Evolutionary conservation across 2,329 filamentous ascomycete genomes (phyloP).

Genomic region (Trichoderma lentiforme): DNA sequence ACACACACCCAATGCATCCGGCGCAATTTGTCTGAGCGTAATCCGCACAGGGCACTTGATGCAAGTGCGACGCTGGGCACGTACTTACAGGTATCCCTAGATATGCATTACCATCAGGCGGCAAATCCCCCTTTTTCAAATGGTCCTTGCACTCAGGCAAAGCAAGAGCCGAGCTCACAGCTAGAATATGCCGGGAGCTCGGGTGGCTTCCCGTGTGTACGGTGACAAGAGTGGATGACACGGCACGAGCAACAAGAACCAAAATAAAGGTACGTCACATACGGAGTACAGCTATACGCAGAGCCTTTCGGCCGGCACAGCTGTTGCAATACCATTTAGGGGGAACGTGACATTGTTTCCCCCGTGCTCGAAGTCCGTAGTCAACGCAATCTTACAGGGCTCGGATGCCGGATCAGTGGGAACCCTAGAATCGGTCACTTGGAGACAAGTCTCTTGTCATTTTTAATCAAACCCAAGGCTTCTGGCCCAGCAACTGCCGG

Average conservation of each 20-base stretch:
- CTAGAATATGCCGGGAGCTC: background rate
- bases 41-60: background rate
- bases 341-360: background rate
- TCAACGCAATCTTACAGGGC: conserved; percentile 7
- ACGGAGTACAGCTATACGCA: background rate
- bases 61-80: background rate
- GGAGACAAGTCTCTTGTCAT: background rate
- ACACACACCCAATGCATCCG: background rate
- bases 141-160: background rate
- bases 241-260: background rate
- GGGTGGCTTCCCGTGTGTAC: background rate
- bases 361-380: background rate
- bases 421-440: background rate
- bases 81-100: background rate
- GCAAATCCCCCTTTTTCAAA: background rate
- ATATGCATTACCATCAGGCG: background rate
- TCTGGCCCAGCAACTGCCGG: background rate
- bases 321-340: background rate
- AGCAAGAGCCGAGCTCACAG: background rate
- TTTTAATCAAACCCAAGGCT: background rate
- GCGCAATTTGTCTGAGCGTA: background rate
- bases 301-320: background rate
- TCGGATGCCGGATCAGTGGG: conserved; percentile 6
- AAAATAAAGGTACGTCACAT: background rate
- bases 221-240: background rate